Base-by-base conservation (phyloP, 352 stramenopile genomes). In the Pythium coloratum region DNA sequence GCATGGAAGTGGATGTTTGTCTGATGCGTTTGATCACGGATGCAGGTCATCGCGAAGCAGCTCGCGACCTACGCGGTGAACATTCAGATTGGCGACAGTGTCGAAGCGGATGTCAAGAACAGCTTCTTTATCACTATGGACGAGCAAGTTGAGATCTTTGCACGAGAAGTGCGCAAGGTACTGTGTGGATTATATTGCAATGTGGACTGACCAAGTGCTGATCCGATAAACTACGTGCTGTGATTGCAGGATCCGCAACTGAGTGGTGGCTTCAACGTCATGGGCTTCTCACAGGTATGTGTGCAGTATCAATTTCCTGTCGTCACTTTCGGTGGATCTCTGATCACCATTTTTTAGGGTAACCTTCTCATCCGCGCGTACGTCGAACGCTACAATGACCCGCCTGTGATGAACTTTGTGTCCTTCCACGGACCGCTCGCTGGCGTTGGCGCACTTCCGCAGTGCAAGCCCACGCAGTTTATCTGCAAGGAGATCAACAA, bases 281-380 rank as follows among this genome's bases (percentile, higher is more conserved):
- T 94, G 42, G 95, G 95, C 0, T 96, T 98, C 57, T 98, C 90
- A 26, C 95, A 99, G 80, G 84, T 93, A 18, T 14, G 55, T 3
- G 0, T n/a, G 16, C 24, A 58, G 12, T 6, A 16, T 57, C 5
- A 13, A 7, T 55, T 9, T 24, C 20, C 18, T 49, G 50, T 36
- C 9, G 14, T 28, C 6, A 6, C 7, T 65, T 14, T 49, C 24
- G 26, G 18, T 36, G 12, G 24, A 18, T 40, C 36, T 44, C 36
- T 4, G 4, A 7, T 44, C 2, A 44, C 36, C 36, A 16, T 62
- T 30, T 2, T 9, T 55, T 44, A 79, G 84, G 95, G 95, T 4
- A 98, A 98, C 53, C 86, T 97, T 53, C 71, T 98, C 18, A 96
- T 98, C 66, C 85, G 94, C n/a, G 94, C 86, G 6, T 99, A 99